Base-by-base conservation (phyloP, 345 rosid genomes). In the Corymbia maculata region DNA sequence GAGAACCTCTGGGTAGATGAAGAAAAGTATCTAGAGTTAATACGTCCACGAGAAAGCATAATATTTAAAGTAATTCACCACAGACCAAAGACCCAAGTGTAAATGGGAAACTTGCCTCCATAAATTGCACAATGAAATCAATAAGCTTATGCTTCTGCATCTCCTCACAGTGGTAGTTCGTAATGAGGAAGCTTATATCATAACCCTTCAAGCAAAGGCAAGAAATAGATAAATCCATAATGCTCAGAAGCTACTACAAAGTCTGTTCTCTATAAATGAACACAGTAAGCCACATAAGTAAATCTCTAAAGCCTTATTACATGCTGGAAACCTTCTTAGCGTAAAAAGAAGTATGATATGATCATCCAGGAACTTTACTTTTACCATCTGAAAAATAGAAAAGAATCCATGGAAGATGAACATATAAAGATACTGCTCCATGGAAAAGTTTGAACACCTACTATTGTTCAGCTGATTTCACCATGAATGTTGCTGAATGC, bases 101-200 rank as follows among this genome's bases (percentile, higher is more conserved):
- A 50, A 32, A 91, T 42, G 50, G 85, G 79, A 89, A 89, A 89
- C 96, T 96, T 94, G 94, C 99, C 96, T 98, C 99, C 98, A 98
- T 95, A 90, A 98, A 98, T 91, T 98, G 99, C 92, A 98, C 93
- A 17, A 98, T 97, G 92, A 98, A 98, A 93, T 98, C 98, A 36
- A 98, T 95, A 84, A 98, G 98, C 93, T 95, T 98, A 88, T 93
- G 95, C 92, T 98, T 98, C 93, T 97, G 99, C 99, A 98, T 95
- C 89, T 98, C 99, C 92, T 98, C 99, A 26, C 98, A 97, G 93
- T 97, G 99, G 92, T 93, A 97, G 94, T 98, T 97, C 26, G 99
- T 98, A 91, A 97, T 94, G 36, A 98, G 98, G 93, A 98, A 98
- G 93, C 99, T 98, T 42, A 98, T 95, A 91, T 98, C 99, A 92